These are phyloP conservation scores for Solanum neorickii DNA, from an alignment of 257 asterid genomes.

Conservation along the genomic window DNA sequence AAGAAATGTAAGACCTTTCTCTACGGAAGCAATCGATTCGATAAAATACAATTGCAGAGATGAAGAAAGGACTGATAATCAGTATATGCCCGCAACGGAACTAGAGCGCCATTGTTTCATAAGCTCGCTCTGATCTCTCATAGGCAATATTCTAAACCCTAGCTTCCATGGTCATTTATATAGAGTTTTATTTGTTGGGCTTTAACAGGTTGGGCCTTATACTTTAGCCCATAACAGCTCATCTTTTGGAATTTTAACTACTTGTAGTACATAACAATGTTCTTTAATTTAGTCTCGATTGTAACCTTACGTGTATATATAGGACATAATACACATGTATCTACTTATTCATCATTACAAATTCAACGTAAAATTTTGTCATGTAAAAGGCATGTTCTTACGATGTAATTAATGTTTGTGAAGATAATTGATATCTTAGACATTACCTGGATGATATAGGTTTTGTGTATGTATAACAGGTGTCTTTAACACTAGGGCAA, in stretches of 20 bases:
- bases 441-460: not conserved
- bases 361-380: too few relatives aligned
- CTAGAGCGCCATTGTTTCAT: conserved; percentile 24
- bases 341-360: too few relatives aligned
- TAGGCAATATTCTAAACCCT: conserved; percentile 39
- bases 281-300: too few relatives aligned
- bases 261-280: not conserved
- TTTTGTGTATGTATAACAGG: not conserved
- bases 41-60: not conserved
- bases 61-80: not conserved
- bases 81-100: conserved; percentile 78
- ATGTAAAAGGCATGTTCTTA: too few relatives aligned
- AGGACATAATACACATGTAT: too few relatives aligned
- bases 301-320: too few relatives aligned
- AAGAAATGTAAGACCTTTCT: conserved; percentile 22
- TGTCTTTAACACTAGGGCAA: not conserved
- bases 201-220: not conserved
- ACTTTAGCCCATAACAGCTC: not conserved
- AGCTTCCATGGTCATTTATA: not conserved
- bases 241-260: too few relatives aligned
- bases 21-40: not conserved
- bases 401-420: not conserved
- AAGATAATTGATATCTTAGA: not conserved
- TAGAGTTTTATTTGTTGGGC: not conserved
- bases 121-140: conserved; percentile 41